These are phyloP conservation scores for Fusarium metavorans DNA, from an alignment of 2,329 filamentous ascomycete genomes.

Conservation along the genomic window DNA sequence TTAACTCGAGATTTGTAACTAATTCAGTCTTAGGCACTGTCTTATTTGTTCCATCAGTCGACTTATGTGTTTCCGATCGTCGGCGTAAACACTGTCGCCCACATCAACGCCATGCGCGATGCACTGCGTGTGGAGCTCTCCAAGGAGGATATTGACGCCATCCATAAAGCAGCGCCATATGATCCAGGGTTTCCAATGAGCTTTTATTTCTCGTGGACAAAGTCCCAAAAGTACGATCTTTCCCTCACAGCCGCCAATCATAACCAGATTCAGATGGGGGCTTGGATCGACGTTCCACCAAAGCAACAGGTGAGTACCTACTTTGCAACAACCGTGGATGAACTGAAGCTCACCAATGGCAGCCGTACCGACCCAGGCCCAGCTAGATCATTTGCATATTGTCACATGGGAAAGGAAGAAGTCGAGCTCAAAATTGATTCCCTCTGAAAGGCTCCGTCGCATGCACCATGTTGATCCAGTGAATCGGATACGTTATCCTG, in stretches of 20 bases:
- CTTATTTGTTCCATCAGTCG: conserved; percentile 23
- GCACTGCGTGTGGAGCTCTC: conserved; percentile 10
- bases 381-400: background rate
- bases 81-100: conserved; percentile 15
- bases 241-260: conserved; percentile 9
- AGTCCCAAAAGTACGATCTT: conserved; percentile 11
- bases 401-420: background rate
- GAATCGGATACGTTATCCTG: background rate
- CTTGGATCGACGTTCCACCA: conserved; percentile 27
- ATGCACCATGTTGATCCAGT: background rate
- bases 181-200: conserved; percentile 14
- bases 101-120: conserved; percentile 12
- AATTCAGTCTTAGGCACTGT: conserved; percentile 4
- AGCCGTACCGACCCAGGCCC: conserved; percentile 1
- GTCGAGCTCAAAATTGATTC: background rate
- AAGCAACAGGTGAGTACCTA: conserved; percentile 10
- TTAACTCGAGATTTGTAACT: background rate
- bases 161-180: conserved; percentile 16
- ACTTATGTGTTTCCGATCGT: conserved; percentile 31
- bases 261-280: conserved; percentile 14
- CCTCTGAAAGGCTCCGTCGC: background rate
- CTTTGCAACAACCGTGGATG: too few relatives aligned
- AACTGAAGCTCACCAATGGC: background rate
- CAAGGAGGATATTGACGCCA: conserved; percentile 3
- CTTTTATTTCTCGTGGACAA: conserved; percentile 8